These are phyloP conservation scores for Aureobasidium sp. DNA, from an alignment of 2,329 filamentous ascomycete genomes.

Conservation along the genomic window DNA sequence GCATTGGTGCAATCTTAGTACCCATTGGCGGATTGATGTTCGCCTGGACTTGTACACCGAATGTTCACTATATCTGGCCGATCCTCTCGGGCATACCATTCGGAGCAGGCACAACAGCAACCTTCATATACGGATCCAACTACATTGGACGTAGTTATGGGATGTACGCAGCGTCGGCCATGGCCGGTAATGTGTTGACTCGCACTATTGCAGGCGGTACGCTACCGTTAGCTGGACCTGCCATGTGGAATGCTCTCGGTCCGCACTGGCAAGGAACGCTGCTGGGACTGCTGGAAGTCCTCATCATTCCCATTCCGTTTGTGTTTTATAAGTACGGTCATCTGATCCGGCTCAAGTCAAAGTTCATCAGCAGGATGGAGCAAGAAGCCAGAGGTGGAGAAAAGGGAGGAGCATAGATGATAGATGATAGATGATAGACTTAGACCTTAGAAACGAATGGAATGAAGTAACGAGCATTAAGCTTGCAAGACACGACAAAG, in stretches of 20 bases:
- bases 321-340: conserved; percentile 38
- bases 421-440: neutral
- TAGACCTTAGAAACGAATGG: neutral
- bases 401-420: neutral
- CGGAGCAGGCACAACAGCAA: conserved; percentile 5
- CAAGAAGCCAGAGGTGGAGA: conserved; percentile 1
- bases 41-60: conserved; percentile 24
- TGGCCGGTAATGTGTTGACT: conserved; percentile 36
- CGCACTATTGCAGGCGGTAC: conserved; percentile 35
- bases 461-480: neutral
- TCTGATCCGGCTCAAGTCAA: conserved; percentile 26
- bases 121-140: conserved; percentile 46
- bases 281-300: conserved; percentile 27
- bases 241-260: conserved; percentile 35
- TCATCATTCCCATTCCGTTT: conserved; percentile 36
- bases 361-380: conserved; percentile 15
- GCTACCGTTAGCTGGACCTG: conserved; percentile 34
- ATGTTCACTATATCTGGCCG: conserved; percentile 11
- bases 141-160: conserved; percentile 55
- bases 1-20: conserved; percentile 45
- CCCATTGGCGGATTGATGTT: conserved; percentile 47
- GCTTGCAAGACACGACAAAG: neutral
- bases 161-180: conserved; percentile 44
- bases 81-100: conserved; percentile 23
- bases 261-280: conserved; percentile 30